Percentiles rank a stretch among this genome's conserved stretches.
Evolutionary conservation across 2,329 filamentous ascomycete genomes (phyloP).

Genomic region (Apiospora saccharicola): DNA sequence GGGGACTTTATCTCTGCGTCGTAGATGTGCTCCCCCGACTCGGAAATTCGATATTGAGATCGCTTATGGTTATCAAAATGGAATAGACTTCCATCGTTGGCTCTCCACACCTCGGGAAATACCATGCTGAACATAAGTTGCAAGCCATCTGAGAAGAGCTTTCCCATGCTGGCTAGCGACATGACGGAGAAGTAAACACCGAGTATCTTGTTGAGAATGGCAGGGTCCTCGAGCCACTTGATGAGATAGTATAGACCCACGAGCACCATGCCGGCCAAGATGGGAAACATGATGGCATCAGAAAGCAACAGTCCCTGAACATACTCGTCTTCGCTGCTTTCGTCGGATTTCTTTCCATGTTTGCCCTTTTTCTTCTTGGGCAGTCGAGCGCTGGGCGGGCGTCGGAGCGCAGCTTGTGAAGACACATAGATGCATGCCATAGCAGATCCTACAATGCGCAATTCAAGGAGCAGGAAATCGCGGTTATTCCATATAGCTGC

Average conservation of each 20-base stretch:
- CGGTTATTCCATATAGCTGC: slow-evolving; percentile 39
- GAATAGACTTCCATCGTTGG: slow-evolving; percentile 51
- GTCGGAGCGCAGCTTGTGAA: slow-evolving; percentile 82
- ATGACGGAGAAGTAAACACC: slow-evolving; percentile 84
- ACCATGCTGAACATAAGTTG: slow-evolving; percentile 70
- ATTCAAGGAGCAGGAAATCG: slow-evolving; percentile 54
- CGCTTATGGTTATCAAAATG: slow-evolving; percentile 51
- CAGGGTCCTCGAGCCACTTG: slow-evolving; percentile 84
- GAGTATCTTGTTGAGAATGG: slow-evolving; percentile 82
- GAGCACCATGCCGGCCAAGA: slow-evolving; percentile 77
- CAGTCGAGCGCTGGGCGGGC: slow-evolving; percentile 80
- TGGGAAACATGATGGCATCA: slow-evolving; percentile 85
- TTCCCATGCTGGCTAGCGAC: slow-evolving; percentile 78
- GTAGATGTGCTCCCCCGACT: slow-evolving; percentile 36
- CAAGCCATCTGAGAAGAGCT: slow-evolving; percentile 76
- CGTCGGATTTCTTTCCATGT: slow-evolving; percentile 43
- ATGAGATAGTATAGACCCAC: slow-evolving; percentile 85
- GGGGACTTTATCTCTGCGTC: slow-evolving; percentile 47
- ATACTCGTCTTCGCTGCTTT: slow-evolving; percentile 60
- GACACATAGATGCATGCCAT: slow-evolving; percentile 85
- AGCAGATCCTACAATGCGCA: slow-evolving; percentile 67
- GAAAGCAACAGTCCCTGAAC: slow-evolving; percentile 72
- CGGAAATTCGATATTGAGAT: slow-evolving; percentile 45
- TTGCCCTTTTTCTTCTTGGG: slow-evolving; percentile 53
- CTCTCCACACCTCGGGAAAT: slow-evolving; percentile 76